Conservation (phyloP, 306 rosid genomes). For the Medicago truncatula region MtrunA17r5.0-ANR NC_053045.1:40490001-40490500, state of each 20-base stretch:
- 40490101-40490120: slow-evolving; percentile 76
- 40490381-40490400: slow-evolving; percentile 65
- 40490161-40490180: slow-evolving; percentile 72
- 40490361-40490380: slow-evolving; percentile 80
- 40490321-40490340: slow-evolving; percentile 73
- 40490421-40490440: slow-evolving; percentile 84
- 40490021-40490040: slow-evolving; percentile 50
- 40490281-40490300: slow-evolving; percentile 92
- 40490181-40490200: slow-evolving; percentile 76
- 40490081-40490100: slow-evolving; percentile 71
- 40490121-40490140: slow-evolving; percentile 64
- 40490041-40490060: slow-evolving; percentile 70
- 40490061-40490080: slow-evolving; percentile 76
- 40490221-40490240: slow-evolving; percentile 94
- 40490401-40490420: slow-evolving; percentile 86
- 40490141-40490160: slow-evolving; percentile 68
- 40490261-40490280: slow-evolving; percentile 64
- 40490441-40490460: slow-evolving; percentile 67
- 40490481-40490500: slow-evolving; percentile 71
- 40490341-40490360: slow-evolving; percentile 68
- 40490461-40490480: slow-evolving; percentile 58
- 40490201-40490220: slow-evolving; percentile 90
- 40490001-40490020: slow-evolving; percentile 79
- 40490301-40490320: slow-evolving; percentile 82
- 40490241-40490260: slow-evolving; percentile 69